phyloP scores from a whole-genome alignment of 176 grass and related monocot species.

The Raddia distichophylla region DNA sequence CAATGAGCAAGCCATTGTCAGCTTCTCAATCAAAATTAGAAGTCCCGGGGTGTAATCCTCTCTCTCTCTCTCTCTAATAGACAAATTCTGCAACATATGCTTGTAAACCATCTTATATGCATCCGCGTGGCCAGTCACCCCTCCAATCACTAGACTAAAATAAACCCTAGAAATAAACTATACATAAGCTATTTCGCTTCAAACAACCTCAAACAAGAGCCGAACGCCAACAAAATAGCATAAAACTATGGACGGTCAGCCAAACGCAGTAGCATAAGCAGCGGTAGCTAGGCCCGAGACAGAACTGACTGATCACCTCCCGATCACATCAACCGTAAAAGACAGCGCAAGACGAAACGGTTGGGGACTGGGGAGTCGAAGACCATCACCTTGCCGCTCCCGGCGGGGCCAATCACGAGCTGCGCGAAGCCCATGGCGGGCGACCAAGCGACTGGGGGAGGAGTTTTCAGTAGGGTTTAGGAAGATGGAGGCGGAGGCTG shows the following conservation, averaged over 20 bases:
- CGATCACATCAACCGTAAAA: background rate
- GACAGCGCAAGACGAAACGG: background rate
- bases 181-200: background rate
- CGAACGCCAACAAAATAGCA: background rate
- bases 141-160: background rate
- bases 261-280: background rate
- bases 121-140: background rate
- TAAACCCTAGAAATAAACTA: background rate
- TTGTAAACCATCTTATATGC: background rate
- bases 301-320: background rate
- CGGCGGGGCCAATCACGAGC: constrained; percentile 93
- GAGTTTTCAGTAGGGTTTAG: constrained; percentile 12
- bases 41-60: background rate
- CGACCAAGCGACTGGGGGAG: background rate
- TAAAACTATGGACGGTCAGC: background rate
- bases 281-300: background rate
- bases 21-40: background rate
- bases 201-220: background rate
- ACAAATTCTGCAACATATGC: background rate
- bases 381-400: constrained; percentile 80
- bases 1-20: background rate
- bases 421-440: constrained; percentile 83
- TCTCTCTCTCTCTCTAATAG: background rate
- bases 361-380: background rate
- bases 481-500: background rate